Base-by-base conservation (phyloP, 2,329 filamentous ascomycete genomes). In the Sporothrix euskadiensis region DNA sequence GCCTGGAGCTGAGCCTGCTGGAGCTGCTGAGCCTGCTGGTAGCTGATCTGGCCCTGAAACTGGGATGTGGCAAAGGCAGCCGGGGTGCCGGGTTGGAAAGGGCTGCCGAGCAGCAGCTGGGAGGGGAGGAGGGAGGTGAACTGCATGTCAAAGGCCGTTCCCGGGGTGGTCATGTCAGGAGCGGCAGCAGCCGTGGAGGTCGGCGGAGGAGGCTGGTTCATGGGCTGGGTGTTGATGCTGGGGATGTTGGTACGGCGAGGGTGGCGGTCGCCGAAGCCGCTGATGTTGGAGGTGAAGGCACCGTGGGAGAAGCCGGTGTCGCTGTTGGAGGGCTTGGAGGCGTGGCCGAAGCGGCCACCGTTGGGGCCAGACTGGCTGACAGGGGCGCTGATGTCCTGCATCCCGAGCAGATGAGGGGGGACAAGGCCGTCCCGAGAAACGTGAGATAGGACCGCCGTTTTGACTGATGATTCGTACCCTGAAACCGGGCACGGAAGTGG, bases 81-180 rank as follows among this genome's bases (percentile, higher is more conserved):
- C 4, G 95, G 95, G 5, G 93, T 97, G 57, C 94, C 96, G 16
- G 96, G 94, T 83, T 98, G 96, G 84, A 98, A 98, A 22, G 96
- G 96, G 82, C 94, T 98, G 66, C 96, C 96, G 69, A 98, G 91
- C 35, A 99, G 89, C 78, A 99, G 87, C 83, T 98, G 94, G 47
- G 95, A 98, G 49, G 96, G 96, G 52, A 99, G 89, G 77, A 99
- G 88, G 76, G 96, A 95, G 12, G 96, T 98, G 83, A 98, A 98
- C 84, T 98, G 96, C 95, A 98, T 98, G 80, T 98, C 96, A 80
- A 94, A 97, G 59, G 89, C 94, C 71, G 94, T 95, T 59, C 92
- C 94, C 19, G 96, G 94, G 32, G 92, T 95, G 77, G 92, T 87
- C 89, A 97, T 89, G 76, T 97, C 94, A 78, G 87, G 88, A 74